Conservation (phyloP, 2,329 filamentous ascomycete genomes). For the Parastagonospora avenae region DNA sequence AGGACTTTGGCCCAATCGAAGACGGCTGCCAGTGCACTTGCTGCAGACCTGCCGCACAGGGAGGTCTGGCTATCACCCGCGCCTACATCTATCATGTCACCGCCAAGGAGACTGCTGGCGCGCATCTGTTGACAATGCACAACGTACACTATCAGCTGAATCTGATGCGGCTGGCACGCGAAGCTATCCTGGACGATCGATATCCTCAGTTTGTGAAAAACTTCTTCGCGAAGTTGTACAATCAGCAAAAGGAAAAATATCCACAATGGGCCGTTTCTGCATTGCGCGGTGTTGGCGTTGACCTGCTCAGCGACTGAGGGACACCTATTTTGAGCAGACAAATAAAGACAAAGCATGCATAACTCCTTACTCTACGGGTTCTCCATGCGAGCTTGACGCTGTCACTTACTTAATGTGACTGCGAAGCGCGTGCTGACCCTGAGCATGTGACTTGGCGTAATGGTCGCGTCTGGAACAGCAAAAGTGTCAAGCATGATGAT, state of each 20-base stretch:
- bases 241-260: conserved; percentile 65
- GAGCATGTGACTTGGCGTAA: no score
- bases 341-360: no score
- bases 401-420: no score
- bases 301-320: conserved; percentile 29
- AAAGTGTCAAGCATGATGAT: no score
- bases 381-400: no score
- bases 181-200: conserved; percentile 78
- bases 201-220: conserved; percentile 77
- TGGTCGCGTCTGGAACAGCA: no score
- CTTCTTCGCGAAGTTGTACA: conserved; percentile 79
- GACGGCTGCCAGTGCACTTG: conserved; percentile 79
- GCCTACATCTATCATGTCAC: conserved; percentile 92
- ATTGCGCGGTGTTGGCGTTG: conserved; percentile 75
- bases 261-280: conserved; percentile 86
- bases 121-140: conserved; percentile 85
- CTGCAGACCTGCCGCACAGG: conserved; percentile 70
- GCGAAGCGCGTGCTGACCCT: no score
- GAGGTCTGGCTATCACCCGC: conserved; percentile 79
- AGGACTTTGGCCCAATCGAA: conserved; percentile 84
- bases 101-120: conserved; percentile 92
- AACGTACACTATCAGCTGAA: conserved; percentile 92
- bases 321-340: no score
- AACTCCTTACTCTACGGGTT: no score
- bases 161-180: conserved; percentile 76